Base-by-base conservation (phyloP, 306 rosid genomes). In the Datisca glomerata region DNA sequence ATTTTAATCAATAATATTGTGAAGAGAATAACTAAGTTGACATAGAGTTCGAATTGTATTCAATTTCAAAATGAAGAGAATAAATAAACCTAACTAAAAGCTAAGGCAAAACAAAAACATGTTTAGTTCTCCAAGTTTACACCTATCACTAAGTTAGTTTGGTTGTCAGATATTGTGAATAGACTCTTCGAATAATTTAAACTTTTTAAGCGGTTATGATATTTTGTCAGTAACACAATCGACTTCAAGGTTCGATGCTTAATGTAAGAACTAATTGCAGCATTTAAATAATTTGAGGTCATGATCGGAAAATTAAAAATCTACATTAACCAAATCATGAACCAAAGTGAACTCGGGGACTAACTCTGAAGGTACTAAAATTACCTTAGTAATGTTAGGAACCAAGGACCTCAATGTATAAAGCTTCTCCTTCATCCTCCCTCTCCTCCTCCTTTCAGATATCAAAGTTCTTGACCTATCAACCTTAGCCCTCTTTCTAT, bases 371-470 rank as follows among this genome's bases (percentile, higher is more conserved):
- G 43, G 12, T 38, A 7, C 7, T 18, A 13, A n/a, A 16, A 16
- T 11, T 10, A 85, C 96, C 76, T 85, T 85, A 12, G 84, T 74
- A 40, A 85, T 85, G 64, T 74, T 76, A 13, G 96, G 96, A 61
- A 85, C 96, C 61, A 80, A 55, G 54, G 96, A 39, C 13, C 96
- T 66, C 65, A 85, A 67, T 40, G 81, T 77, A 22, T 85, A 76
- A 50, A 85, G 96, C 69, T 74, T 74, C 47, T 85, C 96, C 64
- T 85, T 85, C 96, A 80, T 76, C 21, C 69, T 43, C 13, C 75
- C 69, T 33, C 96, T 74, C 54, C 96, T 76, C 32, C 66, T 73
- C 49, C 93, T 68, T 57, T 85, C 96, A 0, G 81, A 85, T 37
- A 76, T 53, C 61, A 85, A 65, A 28, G 96, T 80, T 57, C 76